Base-by-base conservation (phyloP, 805 yeast genomes). In the Yarrowia hollandica region DNA sequence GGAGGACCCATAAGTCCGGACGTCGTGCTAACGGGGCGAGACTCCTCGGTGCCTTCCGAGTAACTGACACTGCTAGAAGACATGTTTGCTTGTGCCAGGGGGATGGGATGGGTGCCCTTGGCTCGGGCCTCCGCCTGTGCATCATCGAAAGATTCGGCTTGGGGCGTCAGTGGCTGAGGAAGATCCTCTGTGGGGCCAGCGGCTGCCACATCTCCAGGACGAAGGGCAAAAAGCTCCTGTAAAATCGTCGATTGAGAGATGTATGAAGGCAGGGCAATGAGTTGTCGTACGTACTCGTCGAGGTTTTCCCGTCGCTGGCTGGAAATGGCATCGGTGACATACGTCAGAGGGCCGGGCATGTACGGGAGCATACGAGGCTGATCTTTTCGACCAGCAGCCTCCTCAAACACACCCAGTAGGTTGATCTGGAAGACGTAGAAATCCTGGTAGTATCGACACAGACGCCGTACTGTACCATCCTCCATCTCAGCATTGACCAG, bases 261-360 rank as follows among this genome's bases (percentile, higher is more conserved):
- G 66, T 90, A 84, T 12, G 76, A 73, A 0, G 98, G 98, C 67
- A 92, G 77, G 38, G 80, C 77, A 28, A 89, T 78, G 62, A 92
- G 72, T 35, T 80, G 81, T 35, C 76, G 74, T 12, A 84, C 81
- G 63, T 83, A 84, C 25, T 77, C 77, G 66, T 83, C 82, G 60
- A 83, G 69, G 65, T 80, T 83, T 0, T 75, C 78, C 50, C 79
- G 75, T 60, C 87, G 74, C 65, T 80, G 82, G 50, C 76, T 72
- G 0, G 86, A 79, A 34, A 82, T 81, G 14, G 82, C 74, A 72
- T 92, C 97, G 62, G 90, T 90, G 59, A 94, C 96, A 67, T 86
- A 88, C 34, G 95, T 86, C 48, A 92, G 78, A 2, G 99, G 99
- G 1, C 98, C 99, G 0, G 99, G 98, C 67, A 94, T 91, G 64